A percentile compares a stretch with the other conserved stretches of the same genome.
These are phyloP conservation scores for Arabidopsis arenosa DNA, from an alignment of 345 rosid species.

Conservation along the genomic window DNA sequence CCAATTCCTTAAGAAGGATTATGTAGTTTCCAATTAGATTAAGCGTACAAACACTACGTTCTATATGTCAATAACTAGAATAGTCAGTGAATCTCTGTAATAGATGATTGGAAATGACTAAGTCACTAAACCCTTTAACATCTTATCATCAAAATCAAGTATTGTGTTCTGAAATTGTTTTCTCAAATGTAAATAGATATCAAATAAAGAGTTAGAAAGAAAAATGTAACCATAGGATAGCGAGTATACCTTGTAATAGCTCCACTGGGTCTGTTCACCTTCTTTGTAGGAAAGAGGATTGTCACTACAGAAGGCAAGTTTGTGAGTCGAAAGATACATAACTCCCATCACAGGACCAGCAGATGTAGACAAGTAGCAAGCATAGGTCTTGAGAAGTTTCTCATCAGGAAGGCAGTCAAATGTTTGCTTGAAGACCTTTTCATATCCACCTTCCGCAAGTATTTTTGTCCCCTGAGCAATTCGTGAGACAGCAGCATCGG, in stretches of 20 bases:
- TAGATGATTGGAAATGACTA: conserved; percentile 1
- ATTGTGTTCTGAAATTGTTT: neutral
- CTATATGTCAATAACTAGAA: neutral
- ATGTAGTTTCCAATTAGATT: neutral
- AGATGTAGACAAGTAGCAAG: conserved; percentile 94
- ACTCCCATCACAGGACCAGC: conserved; percentile 98
- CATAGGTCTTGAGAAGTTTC: conserved; percentile 71
- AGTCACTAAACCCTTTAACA: neutral
- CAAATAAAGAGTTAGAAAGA: neutral
- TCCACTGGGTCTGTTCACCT: conserved; percentile 72
- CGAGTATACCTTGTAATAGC: conserved; percentile 82
- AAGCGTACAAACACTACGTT: neutral
- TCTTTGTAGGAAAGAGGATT: conserved; percentile 79
- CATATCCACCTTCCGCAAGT: conserved; percentile 96
- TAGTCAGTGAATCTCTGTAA: neutral
- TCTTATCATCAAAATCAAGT: neutral
- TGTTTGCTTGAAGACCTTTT: conserved; percentile 74
- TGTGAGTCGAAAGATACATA: conserved; percentile 74
- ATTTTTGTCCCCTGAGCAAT: conserved; percentile 93
- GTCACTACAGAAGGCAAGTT: conserved; percentile 87
- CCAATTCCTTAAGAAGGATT: neutral
- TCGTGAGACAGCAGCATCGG: conserved; percentile 91
- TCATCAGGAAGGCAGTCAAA: conserved; percentile 86
- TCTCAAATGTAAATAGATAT: neutral
- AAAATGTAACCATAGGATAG: neutral